phyloP scores from a whole-genome alignment of 2,329 filamentous ascomycete species.

The Nannizzia gypsea region DNA sequence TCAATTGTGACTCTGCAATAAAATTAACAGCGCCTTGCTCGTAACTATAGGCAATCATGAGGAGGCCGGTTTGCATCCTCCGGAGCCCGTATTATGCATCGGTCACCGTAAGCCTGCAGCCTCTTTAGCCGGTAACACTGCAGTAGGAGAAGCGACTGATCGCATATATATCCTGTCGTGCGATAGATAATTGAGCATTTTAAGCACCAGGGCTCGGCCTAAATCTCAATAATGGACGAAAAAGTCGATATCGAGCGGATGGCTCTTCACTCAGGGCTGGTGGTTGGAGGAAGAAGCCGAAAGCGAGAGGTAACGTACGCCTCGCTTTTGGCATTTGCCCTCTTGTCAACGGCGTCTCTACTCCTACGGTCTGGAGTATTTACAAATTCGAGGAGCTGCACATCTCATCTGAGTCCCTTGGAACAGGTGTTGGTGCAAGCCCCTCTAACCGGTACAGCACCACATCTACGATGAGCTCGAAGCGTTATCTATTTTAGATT shows the following conservation, averaged over 20 bases:
- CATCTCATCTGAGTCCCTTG: background rate
- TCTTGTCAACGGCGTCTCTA: background rate
- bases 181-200: background rate
- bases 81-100: too few species aligned
- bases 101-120: too few species aligned
- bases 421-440: background rate
- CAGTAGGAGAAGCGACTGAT: background rate
- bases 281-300: background rate
- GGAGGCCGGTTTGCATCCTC: background rate
- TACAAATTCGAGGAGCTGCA: background rate
- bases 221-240: background rate
- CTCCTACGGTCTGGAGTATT: background rate
- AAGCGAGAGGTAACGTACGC: background rate
- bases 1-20: too few species aligned
- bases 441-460: background rate
- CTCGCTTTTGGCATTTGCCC: background rate
- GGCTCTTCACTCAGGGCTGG: background rate
- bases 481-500: background rate
- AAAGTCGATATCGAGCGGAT: background rate
- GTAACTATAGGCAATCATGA: background rate
- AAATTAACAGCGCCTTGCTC: background rate
- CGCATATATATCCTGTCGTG: background rate
- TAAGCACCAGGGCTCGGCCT: background rate
- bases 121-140: too few species aligned
- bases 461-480: background rate